These are phyloP conservation scores for Phytophthora niederhauseri DNA, from an alignment of 352 stramenopile genomes.

Conservation along the genomic window DNA sequence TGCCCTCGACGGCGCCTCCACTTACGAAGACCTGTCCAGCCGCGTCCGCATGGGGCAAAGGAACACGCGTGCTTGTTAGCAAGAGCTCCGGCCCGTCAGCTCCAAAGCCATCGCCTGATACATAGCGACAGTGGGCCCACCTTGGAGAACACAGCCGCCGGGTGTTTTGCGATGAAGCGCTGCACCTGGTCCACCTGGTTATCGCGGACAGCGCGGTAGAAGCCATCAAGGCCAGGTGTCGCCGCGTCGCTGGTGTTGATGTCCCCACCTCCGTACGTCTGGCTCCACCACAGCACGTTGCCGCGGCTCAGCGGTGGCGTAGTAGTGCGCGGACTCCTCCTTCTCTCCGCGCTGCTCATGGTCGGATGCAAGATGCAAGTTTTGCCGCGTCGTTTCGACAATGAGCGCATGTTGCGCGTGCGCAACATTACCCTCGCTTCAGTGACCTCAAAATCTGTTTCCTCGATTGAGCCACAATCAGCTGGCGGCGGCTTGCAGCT, in stretches of 20 bases:
- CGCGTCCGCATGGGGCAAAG: not conserved
- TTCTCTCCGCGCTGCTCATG: not conserved
- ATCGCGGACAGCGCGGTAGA: conserved; percentile 47
- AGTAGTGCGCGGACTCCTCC: not conserved
- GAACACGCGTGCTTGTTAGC: not conserved
- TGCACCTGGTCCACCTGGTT: conserved; percentile 40
- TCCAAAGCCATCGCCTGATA: conserved; percentile 10
- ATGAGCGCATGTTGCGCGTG: too few species aligned
- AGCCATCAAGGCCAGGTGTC: conserved; percentile 7
- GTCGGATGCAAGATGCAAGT: not conserved
- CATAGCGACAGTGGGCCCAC: conserved; percentile 19
- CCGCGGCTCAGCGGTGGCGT: not conserved
- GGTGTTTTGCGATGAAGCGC: conserved; percentile 29
- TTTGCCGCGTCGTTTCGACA: not conserved
- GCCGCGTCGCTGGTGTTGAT: not conserved
- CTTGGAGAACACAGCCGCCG: conserved; percentile 48
- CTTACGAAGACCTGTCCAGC: conserved; percentile 31
- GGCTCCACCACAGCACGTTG: conserved; percentile 38
- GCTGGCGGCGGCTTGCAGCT: conserved; percentile 21
- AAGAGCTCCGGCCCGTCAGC: not conserved
- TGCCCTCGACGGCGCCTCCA: not conserved
- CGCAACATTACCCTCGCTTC: not conserved
- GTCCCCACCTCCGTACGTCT: conserved; percentile 10
- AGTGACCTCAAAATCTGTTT: not conserved
- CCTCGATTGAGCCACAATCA: conserved; percentile 13